Conservation (phyloP, 306 rosid genomes). For the Datisca glomerata region DNA sequence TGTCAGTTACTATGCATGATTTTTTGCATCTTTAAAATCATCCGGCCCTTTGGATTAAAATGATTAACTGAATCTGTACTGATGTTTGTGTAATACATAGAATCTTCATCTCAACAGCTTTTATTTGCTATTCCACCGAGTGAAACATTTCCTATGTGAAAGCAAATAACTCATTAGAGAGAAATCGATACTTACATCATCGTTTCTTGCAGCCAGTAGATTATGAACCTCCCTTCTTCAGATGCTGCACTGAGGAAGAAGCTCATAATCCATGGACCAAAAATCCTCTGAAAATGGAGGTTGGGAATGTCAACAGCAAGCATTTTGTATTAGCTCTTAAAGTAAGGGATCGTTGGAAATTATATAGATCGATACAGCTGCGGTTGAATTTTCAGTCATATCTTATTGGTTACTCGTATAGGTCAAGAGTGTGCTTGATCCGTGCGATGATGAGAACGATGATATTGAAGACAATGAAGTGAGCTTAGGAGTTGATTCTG, state of each 20-base stretch:
- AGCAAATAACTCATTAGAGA: not conserved
- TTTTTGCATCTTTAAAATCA: too few species aligned
- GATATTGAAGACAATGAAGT: conserved; percentile 31
- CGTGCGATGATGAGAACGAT: conserved; percentile 51
- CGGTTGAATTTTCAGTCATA: conserved; percentile 5
- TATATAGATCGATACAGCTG: not conserved
- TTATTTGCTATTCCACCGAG: not conserved
- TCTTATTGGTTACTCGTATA: conserved; percentile 6
- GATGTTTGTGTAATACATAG: too few species aligned
- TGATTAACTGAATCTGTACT: too few species aligned
- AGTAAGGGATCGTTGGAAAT: conserved; percentile 31
- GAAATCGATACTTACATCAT: conserved; percentile 3
- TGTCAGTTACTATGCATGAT: too few species aligned
- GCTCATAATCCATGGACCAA: conserved; percentile 63
- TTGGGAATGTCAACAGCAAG: conserved; percentile 95
- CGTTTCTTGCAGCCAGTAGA: conserved; percentile 67
- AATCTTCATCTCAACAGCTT: not conserved
- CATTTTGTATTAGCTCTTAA: conserved; percentile 83
- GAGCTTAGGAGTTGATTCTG: conserved; percentile 39
- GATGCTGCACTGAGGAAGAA: conserved; percentile 68
- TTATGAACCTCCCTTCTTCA: conserved; percentile 96
- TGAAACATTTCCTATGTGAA: not conserved
- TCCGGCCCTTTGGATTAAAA: too few species aligned
- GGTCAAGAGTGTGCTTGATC: conserved; percentile 56
- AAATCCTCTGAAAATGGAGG: conserved; percentile 87